Base-by-base conservation (phyloP, 139 green algal genomes). In the Dunaliella primolecta region DNA sequence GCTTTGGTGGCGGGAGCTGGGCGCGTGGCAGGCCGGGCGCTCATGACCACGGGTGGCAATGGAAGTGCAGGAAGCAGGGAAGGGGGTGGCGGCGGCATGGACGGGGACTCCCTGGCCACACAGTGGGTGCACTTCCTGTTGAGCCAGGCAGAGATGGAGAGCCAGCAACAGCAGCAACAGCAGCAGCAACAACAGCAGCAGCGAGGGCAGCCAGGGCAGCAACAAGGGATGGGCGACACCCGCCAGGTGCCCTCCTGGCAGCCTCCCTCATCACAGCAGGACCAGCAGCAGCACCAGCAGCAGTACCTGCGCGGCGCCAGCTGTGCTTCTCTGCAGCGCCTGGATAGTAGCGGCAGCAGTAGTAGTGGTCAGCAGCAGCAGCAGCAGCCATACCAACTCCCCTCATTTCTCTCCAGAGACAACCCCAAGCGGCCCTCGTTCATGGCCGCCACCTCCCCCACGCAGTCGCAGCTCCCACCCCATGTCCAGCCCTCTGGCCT, bases 111-210 rank as follows among this genome's bases (percentile, higher is more conserved):
- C 3, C 75, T 94, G 21, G 87, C 87, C 2, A 88, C 90, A 32
- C 87, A 91, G 82, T 93, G 91, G 91, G 64, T 94, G 1, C 83
- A 92, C 11, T 94, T 94, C 85, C 83, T 94, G 32, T 86, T 94
- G 29, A 88, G 89, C 79, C 91, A 93, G 36, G 89, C 84, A 1
- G 84, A 90, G 79, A 34, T 35, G n/a, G 82, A 86, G 2, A 71
- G 3, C 15, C 77, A 81, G 34, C 34, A 64, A 15, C 77, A 81
- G 77, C 77, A 81, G 77, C 34, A 64, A 3, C 3, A 24, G 33
- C 77, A 81, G 34, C 77, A 64, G 77, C 34, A 81, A 3, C 77
- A 64, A 34, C 30, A 32, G 30, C 30, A 80, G 75, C 75, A 80
- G 33, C 71, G 3, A 21, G 71, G 71, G 75, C 75, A 64, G 7